Evolutionary conservation across 768 basidiomycete genomes (phyloP), one percentile per base, ranked within the genome.

Genomic region (Guyanaporus albipodus): DNA sequence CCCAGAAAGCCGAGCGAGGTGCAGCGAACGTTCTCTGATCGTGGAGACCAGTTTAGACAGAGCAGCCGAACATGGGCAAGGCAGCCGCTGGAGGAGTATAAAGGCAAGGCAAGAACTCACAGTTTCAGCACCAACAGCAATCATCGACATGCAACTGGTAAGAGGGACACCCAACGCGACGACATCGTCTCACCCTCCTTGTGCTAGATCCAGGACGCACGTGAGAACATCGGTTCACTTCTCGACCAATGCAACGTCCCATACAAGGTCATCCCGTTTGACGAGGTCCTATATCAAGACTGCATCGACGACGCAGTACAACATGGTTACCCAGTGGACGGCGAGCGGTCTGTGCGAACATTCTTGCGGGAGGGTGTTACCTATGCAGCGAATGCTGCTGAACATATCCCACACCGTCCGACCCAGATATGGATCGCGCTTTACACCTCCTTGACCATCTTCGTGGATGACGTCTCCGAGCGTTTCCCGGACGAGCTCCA

Each of bases 391-490:
- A 60, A 45, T 4, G 58, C 62, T 3, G 67, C 66, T 28, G 51
- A 43, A 0, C 71, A 72, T 46, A 52, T 73, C 8, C 41, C 43
- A 4, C 23, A 44, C 9, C 50, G 45, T 23, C 29, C 42, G 6
- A 49, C 46, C 1, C 59, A 49, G 22, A 53, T 41, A 50, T 67
- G 26, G 64, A 69, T 74, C 23, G 66, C 71, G 5, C 56, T 74
- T 6, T 75, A 63, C 47, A 73, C 72, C 1, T 63, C 71, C 1
- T 70, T 62, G 37, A 41, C 58, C n/a, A 64, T 66, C 41, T 68
- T 57, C 26, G 45, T 68, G 19, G 75, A 77, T 48, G 73, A 75
- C 47, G 39, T 46, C 3, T 49, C 63, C 15, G 47, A 54, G 2
- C 46, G 55, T n/a, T 64, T 68, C 42, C 38, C 48, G 11, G 50